phyloP scores from a whole-genome alignment of 257 asterid species.

The Solanum gracilifrons region DNA sequence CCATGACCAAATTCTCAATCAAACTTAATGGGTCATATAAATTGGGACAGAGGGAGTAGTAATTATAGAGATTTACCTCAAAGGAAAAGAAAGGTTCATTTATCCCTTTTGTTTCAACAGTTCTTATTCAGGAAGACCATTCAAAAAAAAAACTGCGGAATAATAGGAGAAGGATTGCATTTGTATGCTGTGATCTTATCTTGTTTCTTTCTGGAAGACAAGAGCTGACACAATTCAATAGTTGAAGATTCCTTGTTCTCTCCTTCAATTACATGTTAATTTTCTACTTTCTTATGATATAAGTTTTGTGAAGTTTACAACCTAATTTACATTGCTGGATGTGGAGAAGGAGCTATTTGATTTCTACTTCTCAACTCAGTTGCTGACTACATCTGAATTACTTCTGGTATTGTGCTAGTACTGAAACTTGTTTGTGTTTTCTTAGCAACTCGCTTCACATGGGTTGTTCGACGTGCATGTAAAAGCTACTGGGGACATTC shows the following conservation, averaged over 20 bases:
- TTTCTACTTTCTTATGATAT: not conserved
- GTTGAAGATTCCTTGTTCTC: not conserved
- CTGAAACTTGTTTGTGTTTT: conserved; percentile 6
- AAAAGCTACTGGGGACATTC: conserved; percentile 84
- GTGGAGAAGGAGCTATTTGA: not conserved
- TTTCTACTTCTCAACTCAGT: not conserved
- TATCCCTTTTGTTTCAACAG: not conserved
- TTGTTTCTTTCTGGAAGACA: not conserved
- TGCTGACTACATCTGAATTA: not conserved
- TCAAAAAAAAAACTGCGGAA: not conserved
- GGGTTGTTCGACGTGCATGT: conserved; percentile 73
- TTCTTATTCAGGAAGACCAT: not conserved
- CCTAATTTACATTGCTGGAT: not conserved
- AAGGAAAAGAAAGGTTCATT: not conserved
- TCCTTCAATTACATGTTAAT: not conserved
- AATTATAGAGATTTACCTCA: not conserved
- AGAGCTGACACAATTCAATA: not conserved
- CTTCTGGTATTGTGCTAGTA: not conserved
- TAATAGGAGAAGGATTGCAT: not conserved
- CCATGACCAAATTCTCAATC: no score
- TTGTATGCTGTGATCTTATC: not conserved
- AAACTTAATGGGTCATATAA: no score
- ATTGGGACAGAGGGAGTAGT: not conserved
- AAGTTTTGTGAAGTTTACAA: not conserved
- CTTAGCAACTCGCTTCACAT: conserved; percentile 92